Conservation (phyloP, 2,329 filamentous ascomycete genomes). For the Penicillium psychrosexuale region DNA sequence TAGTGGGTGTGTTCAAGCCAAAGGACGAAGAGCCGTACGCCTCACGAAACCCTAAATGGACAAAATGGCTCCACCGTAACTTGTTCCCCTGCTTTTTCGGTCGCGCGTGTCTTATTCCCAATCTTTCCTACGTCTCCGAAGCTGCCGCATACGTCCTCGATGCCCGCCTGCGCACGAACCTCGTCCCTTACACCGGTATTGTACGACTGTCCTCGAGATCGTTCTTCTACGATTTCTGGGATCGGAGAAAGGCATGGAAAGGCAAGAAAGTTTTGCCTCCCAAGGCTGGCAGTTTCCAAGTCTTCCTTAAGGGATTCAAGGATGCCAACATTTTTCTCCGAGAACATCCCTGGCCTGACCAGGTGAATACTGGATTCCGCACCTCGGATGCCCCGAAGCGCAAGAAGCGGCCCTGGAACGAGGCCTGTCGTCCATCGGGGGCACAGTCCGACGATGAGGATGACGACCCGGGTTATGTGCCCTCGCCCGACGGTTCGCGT, state of each 20-base stretch:
- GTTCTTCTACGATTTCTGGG: conserved; percentile 98
- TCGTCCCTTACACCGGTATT: conserved; percentile 96
- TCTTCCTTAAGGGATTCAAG: conserved; percentile 95
- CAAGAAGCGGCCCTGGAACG: conserved; percentile 72
- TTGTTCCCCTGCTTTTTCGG: conserved; percentile 97
- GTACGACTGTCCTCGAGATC: conserved; percentile 93
- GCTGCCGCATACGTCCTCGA: conserved; percentile 95
- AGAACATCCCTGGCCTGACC: conserved; percentile 96
- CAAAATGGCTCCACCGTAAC: conserved; percentile 98
- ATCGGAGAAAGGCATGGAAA: conserved; percentile 79
- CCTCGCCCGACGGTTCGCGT: conserved; percentile 41
- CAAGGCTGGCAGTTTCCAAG: conserved; percentile 94
- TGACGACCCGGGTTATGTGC: conserved; percentile 45
- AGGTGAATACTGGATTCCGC: conserved; percentile 67
- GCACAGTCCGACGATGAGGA: conserved; percentile 61
- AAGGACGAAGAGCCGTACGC: conserved; percentile 99
- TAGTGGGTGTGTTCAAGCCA: conserved; percentile 96
- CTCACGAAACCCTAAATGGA: conserved; percentile 97
- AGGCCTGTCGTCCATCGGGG: conserved; percentile 71
- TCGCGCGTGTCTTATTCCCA: conserved; percentile 90
- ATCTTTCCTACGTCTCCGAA: conserved; percentile 96
- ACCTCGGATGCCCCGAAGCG: conserved; percentile 64
- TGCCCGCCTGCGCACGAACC: conserved; percentile 78
- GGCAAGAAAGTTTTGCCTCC: conserved; percentile 82
- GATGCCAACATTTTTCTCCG: conserved; percentile 94